Evolutionary conservation across 495 filamentous ascomycete genomes (phyloP).

Genomic region (Aspergillus ellipticus): DNA sequence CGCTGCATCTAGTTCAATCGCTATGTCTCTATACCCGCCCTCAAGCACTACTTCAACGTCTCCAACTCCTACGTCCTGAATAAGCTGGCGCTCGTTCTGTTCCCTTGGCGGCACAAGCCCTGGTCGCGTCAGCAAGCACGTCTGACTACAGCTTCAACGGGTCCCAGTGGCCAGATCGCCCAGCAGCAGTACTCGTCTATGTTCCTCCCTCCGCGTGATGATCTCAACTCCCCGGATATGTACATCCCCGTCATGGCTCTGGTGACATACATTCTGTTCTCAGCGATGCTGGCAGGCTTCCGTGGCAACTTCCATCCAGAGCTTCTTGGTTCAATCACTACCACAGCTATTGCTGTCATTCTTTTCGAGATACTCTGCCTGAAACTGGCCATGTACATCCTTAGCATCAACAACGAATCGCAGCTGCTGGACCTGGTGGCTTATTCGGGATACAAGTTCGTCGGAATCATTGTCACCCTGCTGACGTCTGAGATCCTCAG

Average conservation of each 20-base stretch:
- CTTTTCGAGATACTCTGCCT: conserved; percentile 81
- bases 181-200: conserved; percentile 65
- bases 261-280: conserved; percentile 94
- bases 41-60: conserved; percentile 98
- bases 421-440: conserved; percentile 91
- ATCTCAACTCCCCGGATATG: conserved; percentile 98
- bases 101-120: conserved; percentile 94
- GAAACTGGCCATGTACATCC: conserved; percentile 88
- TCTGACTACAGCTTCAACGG: conserved; percentile 47
- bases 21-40: conserved; percentile 83
- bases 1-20: conserved; percentile 66
- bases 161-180: conserved; percentile 57
- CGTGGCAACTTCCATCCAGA: conserved; percentile 93
- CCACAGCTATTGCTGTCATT: conserved; percentile 75
- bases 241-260: conserved; percentile 89
- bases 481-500: conserved; percentile 72
- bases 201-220: conserved; percentile 92
- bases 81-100: conserved; percentile 85
- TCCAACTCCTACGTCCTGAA: conserved; percentile 86
- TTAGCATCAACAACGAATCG: conserved; percentile 81
- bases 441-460: conserved; percentile 98
- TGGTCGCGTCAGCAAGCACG: conserved; percentile 77
- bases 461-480: conserved; percentile 87
- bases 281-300: conserved; percentile 82
- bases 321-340: conserved; percentile 82